These are phyloP conservation scores for Penicillium tannophilum DNA, from an alignment of 495 filamentous ascomycete species.

Conservation along the genomic window DNA sequence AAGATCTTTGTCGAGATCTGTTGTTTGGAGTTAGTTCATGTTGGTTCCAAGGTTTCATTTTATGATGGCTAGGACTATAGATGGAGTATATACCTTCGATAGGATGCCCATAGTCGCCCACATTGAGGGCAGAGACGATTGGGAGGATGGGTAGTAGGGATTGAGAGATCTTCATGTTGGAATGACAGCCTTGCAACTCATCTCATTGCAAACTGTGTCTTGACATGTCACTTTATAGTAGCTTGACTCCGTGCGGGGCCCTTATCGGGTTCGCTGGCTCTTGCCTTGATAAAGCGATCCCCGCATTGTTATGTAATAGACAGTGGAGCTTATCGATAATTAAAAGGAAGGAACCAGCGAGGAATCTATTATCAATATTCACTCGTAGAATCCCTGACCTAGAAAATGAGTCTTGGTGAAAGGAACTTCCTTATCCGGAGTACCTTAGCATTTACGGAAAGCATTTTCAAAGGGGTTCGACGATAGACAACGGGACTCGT, in stretches of 20 bases:
- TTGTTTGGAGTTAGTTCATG: not conserved
- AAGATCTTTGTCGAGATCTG: slow-evolving; percentile 30
- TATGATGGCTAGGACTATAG: not conserved
- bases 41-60: too few relatives aligned
- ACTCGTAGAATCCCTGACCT: not conserved
- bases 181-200: not conserved
- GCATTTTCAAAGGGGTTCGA: too few relatives aligned
- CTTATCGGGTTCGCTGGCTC: slow-evolving; percentile 2
- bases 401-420: not conserved
- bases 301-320: not conserved
- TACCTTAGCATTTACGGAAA: too few relatives aligned
- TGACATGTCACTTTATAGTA: not conserved
- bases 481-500: too few relatives aligned
- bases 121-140: slow-evolving; percentile 1
- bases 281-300: not conserved
- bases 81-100: slow-evolving; percentile 7
- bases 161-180: slow-evolving; percentile 2
- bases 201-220: not conserved
- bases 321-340: not conserved
- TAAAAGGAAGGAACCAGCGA: not conserved
- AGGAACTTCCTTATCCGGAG: not conserved
- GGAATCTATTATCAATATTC: not conserved
- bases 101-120: slow-evolving; percentile 9
- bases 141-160: not conserved
- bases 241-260: not conserved